Evolutionary conservation across 2,329 filamentous ascomycete species (phyloP).

Genomic region (Atkinsonella texensis): DNA sequence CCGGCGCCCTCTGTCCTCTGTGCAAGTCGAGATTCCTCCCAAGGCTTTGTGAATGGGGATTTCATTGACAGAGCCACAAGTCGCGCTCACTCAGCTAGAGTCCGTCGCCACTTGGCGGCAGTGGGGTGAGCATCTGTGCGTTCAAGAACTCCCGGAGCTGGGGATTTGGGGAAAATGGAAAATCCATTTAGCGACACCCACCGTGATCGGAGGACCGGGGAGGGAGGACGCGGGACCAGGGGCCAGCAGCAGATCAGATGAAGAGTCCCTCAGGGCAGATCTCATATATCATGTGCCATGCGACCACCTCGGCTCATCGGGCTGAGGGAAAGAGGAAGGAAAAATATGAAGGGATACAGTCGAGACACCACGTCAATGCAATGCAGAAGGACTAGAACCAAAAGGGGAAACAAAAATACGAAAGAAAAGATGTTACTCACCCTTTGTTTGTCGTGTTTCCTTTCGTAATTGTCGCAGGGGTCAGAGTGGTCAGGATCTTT

Average conservation of each 20-base stretch:
- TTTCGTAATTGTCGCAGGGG: background rate
- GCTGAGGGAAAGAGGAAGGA: background rate
- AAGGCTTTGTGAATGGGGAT: too few species aligned
- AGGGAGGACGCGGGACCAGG: too few species aligned
- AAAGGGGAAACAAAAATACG: conserved; percentile 1
- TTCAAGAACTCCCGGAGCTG: too few species aligned
- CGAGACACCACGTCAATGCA: background rate
- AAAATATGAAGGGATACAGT: background rate
- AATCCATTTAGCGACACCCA: background rate
- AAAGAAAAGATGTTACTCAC: conserved; percentile 21
- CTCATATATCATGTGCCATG: background rate
- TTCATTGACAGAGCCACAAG: too few species aligned
- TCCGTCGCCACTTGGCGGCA: too few species aligned
- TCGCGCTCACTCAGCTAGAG: too few species aligned
- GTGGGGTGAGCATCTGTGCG: too few species aligned
- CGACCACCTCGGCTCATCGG: background rate
- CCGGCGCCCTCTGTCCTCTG: background rate
- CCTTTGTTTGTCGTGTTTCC: conserved; percentile 35
- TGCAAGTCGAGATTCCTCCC: too few species aligned
- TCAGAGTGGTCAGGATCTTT: conserved; percentile 1
- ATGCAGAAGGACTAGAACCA: too few species aligned
- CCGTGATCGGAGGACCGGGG: background rate
- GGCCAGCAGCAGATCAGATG: background rate
- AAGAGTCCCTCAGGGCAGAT: background rate
- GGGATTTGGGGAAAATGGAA: too few species aligned